These are phyloP conservation scores for Helianthus tuberosus DNA, from an alignment of 129 eudicot species.

Conservation along the genomic window DNA sequence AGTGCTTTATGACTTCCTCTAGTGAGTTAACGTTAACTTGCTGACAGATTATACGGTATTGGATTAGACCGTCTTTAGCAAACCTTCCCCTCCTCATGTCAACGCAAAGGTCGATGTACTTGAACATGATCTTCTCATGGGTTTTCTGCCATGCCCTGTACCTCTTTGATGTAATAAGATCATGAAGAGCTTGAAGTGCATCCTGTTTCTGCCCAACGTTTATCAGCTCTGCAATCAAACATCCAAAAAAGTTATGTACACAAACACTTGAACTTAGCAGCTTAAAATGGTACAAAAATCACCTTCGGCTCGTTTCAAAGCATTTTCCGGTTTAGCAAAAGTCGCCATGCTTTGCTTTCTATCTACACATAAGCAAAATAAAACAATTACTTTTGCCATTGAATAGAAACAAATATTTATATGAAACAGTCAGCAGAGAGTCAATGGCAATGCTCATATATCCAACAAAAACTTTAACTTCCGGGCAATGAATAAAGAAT, in stretches of 20 bases:
- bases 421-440: no score
- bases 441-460: no score
- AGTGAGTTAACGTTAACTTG: constrained; percentile 86
- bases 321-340: constrained; percentile 78
- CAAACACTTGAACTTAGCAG: no score
- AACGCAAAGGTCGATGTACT: constrained; percentile 87
- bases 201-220: constrained; percentile 91
- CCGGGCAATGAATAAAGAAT: no score
- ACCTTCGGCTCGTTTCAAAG: constrained; percentile 83
- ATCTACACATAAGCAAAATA: no score
- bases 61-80: constrained; percentile 97
- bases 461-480: no score
- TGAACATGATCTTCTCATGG: constrained; percentile 86
- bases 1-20: constrained; percentile 96
- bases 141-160: constrained; percentile 93
- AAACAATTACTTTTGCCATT: no score
- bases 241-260: no score
- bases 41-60: constrained; percentile 88
- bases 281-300: constrained; percentile 1
- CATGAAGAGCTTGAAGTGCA: constrained; percentile 87
- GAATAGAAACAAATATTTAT: no score
- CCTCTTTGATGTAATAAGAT: constrained; percentile 86
- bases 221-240: constrained; percentile 60
- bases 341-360: constrained; percentile 43
- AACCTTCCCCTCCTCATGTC: constrained; percentile 93